Evolutionary conservation across 305 asterid species (phyloP).

Genomic region (Fraxinus ornus): DNA sequence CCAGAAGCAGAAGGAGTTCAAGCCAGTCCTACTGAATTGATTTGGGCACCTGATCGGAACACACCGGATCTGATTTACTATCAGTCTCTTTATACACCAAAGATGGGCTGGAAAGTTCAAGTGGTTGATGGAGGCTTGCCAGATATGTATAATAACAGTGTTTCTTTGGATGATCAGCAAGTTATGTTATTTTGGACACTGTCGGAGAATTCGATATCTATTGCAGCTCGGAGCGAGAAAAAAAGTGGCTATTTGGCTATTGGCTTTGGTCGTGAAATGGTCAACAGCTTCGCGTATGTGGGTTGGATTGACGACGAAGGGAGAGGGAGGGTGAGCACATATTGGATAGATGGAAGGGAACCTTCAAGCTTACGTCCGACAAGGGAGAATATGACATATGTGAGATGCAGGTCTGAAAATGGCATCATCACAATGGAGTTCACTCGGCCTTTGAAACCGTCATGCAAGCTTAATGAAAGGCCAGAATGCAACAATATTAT

Average conservation of each 20-base stretch:
- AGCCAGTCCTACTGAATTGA: constrained; percentile 78
- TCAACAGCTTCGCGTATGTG: constrained; percentile 77
- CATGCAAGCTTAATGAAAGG: constrained; percentile 50
- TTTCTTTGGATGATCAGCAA: constrained; percentile 94
- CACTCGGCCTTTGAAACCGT: constrained; percentile 81
- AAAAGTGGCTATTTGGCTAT: constrained; percentile 96
- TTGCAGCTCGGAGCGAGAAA: constrained; percentile 91
- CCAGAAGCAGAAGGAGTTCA: constrained; percentile 92
- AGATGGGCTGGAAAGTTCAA: constrained; percentile 99
- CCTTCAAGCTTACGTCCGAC: constrained; percentile 71
- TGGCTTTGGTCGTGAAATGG: constrained; percentile 91
- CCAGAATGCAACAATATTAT: constrained; percentile 82
- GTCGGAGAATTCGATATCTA: constrained; percentile 72
- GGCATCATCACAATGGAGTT: constrained; percentile 91
- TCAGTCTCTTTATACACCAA: constrained; percentile 71
- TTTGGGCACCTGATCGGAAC: constrained; percentile 92
- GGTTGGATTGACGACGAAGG: constrained; percentile 89
- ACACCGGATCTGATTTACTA: constrained; percentile 93
- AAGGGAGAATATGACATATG: constrained; percentile 76
- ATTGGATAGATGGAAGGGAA: constrained; percentile 81
- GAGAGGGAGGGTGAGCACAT: constrained; percentile 78
- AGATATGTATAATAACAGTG: constrained; percentile 91
- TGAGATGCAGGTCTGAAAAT: constrained; percentile 91
- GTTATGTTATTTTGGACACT: constrained; percentile 94
- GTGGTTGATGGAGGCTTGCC: constrained; percentile 98